phyloP scores from a whole-genome alignment of 2,329 filamentous ascomycete species.

The Whalleya microplaca region DNA sequence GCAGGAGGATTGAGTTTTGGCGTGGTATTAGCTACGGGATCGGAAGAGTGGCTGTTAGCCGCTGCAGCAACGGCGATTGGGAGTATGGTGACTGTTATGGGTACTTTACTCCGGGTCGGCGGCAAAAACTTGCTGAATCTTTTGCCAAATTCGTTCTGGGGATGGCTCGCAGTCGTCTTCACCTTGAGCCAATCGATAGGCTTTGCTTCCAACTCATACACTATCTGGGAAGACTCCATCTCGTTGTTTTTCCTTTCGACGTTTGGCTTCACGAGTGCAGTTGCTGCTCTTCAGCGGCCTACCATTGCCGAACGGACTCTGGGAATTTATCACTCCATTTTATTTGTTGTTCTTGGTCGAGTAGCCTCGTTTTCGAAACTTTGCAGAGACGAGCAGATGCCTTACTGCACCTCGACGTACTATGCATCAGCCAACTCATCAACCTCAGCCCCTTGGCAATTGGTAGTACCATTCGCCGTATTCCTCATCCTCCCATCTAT shows the following conservation, averaged over 20 bases:
- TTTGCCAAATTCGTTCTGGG: constrained; percentile 79
- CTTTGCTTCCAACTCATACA: constrained; percentile 97
- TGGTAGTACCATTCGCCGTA: constrained; percentile 77
- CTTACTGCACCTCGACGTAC: constrained; percentile 92
- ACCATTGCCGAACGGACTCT: constrained; percentile 70
- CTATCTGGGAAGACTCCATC: constrained; percentile 98
- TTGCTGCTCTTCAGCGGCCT: constrained; percentile 76
- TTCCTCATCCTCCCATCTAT: constrained; percentile 73
- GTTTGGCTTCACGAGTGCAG: constrained; percentile 76
- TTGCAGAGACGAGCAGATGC: constrained; percentile 98
- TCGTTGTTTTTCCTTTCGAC: constrained; percentile 88
- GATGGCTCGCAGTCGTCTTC: constrained; percentile 81
- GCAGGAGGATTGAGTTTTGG: constrained; percentile 39
- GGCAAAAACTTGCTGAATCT: constrained; percentile 54
- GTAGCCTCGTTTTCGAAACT: constrained; percentile 86
- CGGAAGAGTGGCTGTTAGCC: constrained; percentile 46
- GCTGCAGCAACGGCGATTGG: constrained; percentile 47
- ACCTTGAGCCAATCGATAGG: constrained; percentile 87
- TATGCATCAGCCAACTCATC: constrained; percentile 91
- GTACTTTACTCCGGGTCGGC: constrained; percentile 46
- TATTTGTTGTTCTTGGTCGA: constrained; percentile 80
- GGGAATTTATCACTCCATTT: constrained; percentile 80
- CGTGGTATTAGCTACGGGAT: constrained; percentile 39
- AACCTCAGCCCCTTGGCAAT: constrained; percentile 89
- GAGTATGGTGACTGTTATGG: constrained; percentile 47